These are phyloP conservation scores for Colletotrichum musicola DNA, from an alignment of 2,329 filamentous ascomycete genomes.

Conservation along the genomic window DNA sequence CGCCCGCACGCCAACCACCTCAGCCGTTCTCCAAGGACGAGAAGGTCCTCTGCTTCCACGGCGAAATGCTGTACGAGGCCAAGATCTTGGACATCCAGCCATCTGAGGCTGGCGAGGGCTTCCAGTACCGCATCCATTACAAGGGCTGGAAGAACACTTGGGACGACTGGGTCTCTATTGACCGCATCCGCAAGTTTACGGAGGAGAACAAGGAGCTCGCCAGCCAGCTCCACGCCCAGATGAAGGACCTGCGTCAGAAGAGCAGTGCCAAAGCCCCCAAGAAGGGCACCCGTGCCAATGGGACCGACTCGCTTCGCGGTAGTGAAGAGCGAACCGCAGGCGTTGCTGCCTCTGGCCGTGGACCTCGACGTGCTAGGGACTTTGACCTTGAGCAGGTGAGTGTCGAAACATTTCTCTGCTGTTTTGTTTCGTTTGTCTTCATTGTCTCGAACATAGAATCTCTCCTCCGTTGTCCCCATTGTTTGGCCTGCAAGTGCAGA, in stretches of 20 bases:
- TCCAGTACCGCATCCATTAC: conserved; percentile 95
- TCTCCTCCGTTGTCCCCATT: conserved; percentile 1
- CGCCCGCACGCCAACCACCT: conserved; percentile 53
- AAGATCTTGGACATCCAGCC: conserved; percentile 86
- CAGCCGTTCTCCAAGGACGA: conserved; percentile 80
- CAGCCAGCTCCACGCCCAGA: conserved; percentile 76
- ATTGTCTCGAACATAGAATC: conserved; percentile 15
- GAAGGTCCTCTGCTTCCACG: conserved; percentile 95
- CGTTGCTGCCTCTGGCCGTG: conserved; percentile 71
- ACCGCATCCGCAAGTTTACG: conserved; percentile 92
- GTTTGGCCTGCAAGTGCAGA: not conserved
- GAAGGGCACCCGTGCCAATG: conserved; percentile 60
- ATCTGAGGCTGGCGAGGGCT: conserved; percentile 77
- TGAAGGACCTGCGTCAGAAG: conserved; percentile 69
- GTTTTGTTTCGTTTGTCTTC: conserved; percentile 38
- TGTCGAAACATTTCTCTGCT: conserved; percentile 44
- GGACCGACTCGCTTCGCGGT: conserved; percentile 75
- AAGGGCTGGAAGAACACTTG: conserved; percentile 99
- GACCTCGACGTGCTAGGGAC: conserved; percentile 81
- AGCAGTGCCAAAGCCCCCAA: conserved; percentile 64
- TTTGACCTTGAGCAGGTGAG: conserved; percentile 86
- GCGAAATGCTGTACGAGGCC: conserved; percentile 96
- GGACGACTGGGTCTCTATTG: conserved; percentile 98
- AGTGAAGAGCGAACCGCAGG: conserved; percentile 82
- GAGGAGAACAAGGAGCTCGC: conserved; percentile 96